Evolutionary conservation across 805 yeast species (phyloP).

Genomic region (Danielozyma ontarioensis): DNA sequence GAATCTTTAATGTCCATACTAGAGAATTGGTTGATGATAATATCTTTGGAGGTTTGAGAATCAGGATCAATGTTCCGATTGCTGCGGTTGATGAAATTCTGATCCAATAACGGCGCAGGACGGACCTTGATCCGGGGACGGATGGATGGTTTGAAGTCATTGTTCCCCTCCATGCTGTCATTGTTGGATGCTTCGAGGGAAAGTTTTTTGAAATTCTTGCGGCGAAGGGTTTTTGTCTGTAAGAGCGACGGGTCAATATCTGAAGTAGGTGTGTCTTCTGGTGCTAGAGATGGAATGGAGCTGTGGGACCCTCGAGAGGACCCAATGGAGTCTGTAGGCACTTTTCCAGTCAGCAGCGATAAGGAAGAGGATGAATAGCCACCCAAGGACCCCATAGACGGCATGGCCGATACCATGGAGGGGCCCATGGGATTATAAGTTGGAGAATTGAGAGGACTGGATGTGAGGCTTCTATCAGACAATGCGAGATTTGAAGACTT

Average conservation of each 20-base stretch:
- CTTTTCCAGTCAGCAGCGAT: background rate
- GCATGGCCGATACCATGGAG: background rate
- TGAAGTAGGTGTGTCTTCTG: too few relatives aligned
- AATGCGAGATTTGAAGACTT: too few relatives aligned
- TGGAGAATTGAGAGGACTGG: background rate
- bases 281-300: too few relatives aligned
- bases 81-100: conserved; percentile 11
- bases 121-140: conserved; percentile 1
- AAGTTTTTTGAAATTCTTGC: conserved; percentile 58
- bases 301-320: too few relatives aligned
- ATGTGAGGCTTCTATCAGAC: too few relatives aligned
- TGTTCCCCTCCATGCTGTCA: conserved; percentile 5
- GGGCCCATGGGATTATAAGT: too few relatives aligned
- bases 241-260: background rate
- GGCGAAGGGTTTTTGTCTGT: conserved; percentile 44
- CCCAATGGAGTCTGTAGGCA: too few relatives aligned
- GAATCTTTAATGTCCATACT: conserved; percentile 13
- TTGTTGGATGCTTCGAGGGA: conserved; percentile 1
- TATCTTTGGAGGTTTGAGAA: conserved; percentile 13
- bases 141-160: conserved; percentile 5
- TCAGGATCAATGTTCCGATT: conserved; percentile 21
- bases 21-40: conserved; percentile 23
- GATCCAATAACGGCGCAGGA: conserved; percentile 4
- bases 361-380: background rate
- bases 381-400: too few relatives aligned